phyloP scores from a whole-genome alignment of 306 rosid species.

The Dalbergia cochinchinensis region DNA sequence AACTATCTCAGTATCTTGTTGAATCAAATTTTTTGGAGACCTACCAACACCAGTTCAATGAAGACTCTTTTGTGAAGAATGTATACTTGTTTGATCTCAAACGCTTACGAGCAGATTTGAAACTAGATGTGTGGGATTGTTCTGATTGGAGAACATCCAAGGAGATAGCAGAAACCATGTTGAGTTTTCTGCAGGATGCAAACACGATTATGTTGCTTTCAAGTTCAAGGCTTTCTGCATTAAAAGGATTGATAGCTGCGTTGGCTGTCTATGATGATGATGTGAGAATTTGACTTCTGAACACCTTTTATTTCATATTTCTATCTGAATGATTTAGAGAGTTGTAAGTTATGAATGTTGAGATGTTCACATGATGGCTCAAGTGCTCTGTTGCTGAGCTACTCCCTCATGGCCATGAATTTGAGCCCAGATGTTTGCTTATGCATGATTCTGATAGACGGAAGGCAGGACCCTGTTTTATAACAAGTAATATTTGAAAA shows the following conservation, averaged over 20 bases:
- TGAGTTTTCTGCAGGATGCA: slow-evolving; percentile 70
- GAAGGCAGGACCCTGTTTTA: slow-evolving; percentile 35
- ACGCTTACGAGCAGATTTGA: slow-evolving; percentile 74
- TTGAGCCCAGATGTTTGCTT: slow-evolving; percentile 19
- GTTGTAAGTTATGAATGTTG: slow-evolving; percentile 18
- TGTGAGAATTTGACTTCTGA: slow-evolving; percentile 64
- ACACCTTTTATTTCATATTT: slow-evolving; percentile 37
- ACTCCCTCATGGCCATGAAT: slow-evolving; percentile 24
- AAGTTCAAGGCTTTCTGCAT: slow-evolving; percentile 78
- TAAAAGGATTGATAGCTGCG: slow-evolving; percentile 67
- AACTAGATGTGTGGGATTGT: slow-evolving; percentile 81
- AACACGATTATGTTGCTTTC: slow-evolving; percentile 70
- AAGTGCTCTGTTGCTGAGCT: slow-evolving; percentile 14
- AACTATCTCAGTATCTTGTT: slow-evolving; percentile 68
- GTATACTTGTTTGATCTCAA: slow-evolving; percentile 69
- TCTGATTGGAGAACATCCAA: slow-evolving; percentile 80
- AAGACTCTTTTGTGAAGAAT: slow-evolving; percentile 63
- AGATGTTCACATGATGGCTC: slow-evolving; percentile 14
- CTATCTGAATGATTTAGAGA: slow-evolving; percentile 16
- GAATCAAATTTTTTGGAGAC: slow-evolving; percentile 64
- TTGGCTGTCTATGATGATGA: slow-evolving; percentile 67
- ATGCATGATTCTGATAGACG: slow-evolving; percentile 32
- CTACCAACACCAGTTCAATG: slow-evolving; percentile 64
- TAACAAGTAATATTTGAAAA: not conserved
- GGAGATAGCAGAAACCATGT: slow-evolving; percentile 76